phyloP scores from a whole-genome alignment of 257 asterid species.

The Linderniella brevidens region DNA sequence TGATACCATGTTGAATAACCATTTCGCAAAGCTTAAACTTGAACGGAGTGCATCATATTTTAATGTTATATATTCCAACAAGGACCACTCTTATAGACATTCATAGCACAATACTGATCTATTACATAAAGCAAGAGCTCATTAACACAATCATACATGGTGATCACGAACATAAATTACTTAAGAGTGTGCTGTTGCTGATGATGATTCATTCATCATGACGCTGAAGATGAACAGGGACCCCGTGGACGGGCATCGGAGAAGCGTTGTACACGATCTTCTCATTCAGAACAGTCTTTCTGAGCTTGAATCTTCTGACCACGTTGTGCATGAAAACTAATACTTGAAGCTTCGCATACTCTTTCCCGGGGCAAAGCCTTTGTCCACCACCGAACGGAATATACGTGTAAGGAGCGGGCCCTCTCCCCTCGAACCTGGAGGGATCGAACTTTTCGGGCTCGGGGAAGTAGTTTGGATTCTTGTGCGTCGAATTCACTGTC shows the following conservation, averaged over 20 bases:
- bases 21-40: too few relatives aligned
- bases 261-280: conserved; percentile 33
- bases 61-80: too few relatives aligned
- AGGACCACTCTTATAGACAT: too few relatives aligned
- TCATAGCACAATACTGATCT: too few relatives aligned
- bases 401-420: conserved; percentile 39
- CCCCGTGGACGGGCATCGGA: conserved; percentile 37
- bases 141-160: too few relatives aligned
- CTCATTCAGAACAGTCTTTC: conserved; percentile 22
- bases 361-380: conserved; percentile 53
- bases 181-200: too few relatives aligned
- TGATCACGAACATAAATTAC: too few relatives aligned
- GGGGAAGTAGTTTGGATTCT: conserved; percentile 19
- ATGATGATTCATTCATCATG: conserved; percentile 12
- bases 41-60: too few relatives aligned
- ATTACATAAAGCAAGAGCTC: too few relatives aligned
- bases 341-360: conserved; percentile 43
- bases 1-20: too few relatives aligned
- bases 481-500: conserved; percentile 35
- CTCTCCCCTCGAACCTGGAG: conserved; percentile 48
- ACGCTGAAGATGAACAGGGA: conserved; percentile 21
- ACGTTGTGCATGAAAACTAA: conserved; percentile 34
- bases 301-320: conserved; percentile 24
- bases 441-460: conserved; percentile 29
- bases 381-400: conserved; percentile 75